phyloP scores from a whole-genome alignment of 495 filamentous ascomycete species.

The Penicillium cosmopolitanum region DNA sequence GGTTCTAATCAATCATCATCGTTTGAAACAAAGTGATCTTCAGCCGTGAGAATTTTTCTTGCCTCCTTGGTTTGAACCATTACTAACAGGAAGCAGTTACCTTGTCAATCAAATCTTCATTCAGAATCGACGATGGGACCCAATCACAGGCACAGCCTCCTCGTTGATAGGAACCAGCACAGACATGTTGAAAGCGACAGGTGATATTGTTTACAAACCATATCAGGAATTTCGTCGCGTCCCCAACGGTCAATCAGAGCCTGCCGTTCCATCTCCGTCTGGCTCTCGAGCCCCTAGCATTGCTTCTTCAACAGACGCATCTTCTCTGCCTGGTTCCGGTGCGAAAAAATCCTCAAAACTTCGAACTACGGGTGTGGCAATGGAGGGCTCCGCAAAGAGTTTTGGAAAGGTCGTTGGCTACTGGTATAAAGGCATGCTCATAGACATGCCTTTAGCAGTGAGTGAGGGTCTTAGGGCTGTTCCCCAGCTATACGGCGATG shows the following conservation, averaged over 20 bases:
- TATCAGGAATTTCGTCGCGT: constrained; percentile 32
- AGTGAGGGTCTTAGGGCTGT: constrained; percentile 85
- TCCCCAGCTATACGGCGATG: constrained; percentile 74
- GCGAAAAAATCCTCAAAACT: constrained; percentile 11
- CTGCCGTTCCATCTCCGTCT: too few relatives aligned
- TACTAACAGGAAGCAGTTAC: too few relatives aligned
- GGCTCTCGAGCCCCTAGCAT: not conserved
- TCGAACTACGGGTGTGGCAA: constrained; percentile 23
- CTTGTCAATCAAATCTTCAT: too few relatives aligned
- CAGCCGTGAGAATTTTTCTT: too few relatives aligned
- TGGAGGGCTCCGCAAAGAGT: constrained; percentile 35
- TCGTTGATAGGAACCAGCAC: constrained; percentile 31
- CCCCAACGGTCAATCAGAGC: not conserved
- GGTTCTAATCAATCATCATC: constrained; percentile 59
- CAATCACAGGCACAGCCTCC: constrained; percentile 49
- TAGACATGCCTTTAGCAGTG: constrained; percentile 73
- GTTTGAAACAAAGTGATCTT: constrained; percentile 66
- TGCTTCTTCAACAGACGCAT: constrained; percentile 4
- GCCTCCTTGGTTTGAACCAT: too few relatives aligned
- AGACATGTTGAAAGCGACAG: constrained; percentile 32
- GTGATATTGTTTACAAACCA: constrained; percentile 38
- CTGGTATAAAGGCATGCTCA: constrained; percentile 43
- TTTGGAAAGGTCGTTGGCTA: constrained; percentile 37
- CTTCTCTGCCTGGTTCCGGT: constrained; percentile 4
- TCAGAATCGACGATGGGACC: constrained; percentile 45